Evolutionary conservation across 192 early-diverging fungal species (phyloP).

Genomic region (Linnemannia hyalina): DNA sequence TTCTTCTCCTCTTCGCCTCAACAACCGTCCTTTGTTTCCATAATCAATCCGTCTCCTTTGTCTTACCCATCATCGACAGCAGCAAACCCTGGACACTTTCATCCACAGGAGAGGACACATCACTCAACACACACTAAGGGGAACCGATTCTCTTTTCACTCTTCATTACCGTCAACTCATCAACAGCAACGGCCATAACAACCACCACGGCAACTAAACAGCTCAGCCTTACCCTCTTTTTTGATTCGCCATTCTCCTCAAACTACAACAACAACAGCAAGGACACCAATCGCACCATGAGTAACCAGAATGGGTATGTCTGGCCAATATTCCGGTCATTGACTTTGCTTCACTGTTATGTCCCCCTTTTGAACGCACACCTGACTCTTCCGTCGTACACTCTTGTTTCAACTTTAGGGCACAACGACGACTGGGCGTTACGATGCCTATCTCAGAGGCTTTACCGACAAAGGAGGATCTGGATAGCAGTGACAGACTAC

Average conservation of each 20-base stretch:
- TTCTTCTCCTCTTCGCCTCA: background rate
- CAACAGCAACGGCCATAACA: background rate
- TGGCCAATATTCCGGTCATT: background rate
- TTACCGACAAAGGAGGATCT: constrained; percentile 76
- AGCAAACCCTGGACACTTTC: background rate
- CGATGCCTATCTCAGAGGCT: constrained; percentile 78
- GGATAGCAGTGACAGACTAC: constrained; percentile 76
- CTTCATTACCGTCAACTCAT: background rate
- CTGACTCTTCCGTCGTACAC: background rate
- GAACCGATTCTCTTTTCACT: background rate
- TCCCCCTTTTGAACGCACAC: background rate
- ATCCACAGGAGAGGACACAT: background rate
- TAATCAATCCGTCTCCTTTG: background rate
- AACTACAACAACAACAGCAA: background rate
- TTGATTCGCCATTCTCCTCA: background rate
- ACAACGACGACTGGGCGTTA: constrained; percentile 76
- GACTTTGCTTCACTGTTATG: background rate
- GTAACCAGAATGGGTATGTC: constrained; percentile 3
- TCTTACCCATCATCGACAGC: background rate
- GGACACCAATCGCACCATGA: background rate
- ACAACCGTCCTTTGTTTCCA: background rate
- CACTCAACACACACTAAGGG: background rate
- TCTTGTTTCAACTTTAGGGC: background rate
- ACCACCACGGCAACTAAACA: background rate
- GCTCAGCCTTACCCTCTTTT: background rate